Conservation (phyloP, 768 basidiomycete genomes). For the Paxillus rubicundulus region DNA sequence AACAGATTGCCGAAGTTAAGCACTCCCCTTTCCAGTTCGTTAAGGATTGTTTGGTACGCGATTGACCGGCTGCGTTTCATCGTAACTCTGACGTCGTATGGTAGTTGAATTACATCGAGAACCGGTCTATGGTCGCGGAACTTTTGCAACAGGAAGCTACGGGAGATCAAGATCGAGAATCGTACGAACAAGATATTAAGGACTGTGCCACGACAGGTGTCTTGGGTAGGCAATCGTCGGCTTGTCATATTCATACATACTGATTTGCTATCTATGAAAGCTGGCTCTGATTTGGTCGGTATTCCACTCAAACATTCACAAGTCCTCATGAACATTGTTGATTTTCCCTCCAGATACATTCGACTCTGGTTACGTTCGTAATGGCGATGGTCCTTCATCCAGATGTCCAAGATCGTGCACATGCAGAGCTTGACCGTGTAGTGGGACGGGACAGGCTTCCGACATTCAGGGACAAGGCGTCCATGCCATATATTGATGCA, state of each 20-base stretch:
- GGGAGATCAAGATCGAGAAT: background rate
- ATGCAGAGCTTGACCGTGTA: conserved; percentile 14
- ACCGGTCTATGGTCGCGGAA: conserved; percentile 23
- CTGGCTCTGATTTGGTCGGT: conserved; percentile 16
- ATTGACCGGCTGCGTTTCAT: background rate
- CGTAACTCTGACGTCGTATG: background rate
- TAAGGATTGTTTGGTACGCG: conserved; percentile 17
- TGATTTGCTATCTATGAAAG: conserved; percentile 7
- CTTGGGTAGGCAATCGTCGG: conserved; percentile 12
- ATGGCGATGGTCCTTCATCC: conserved; percentile 22
- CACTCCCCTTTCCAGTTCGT: conserved; percentile 24
- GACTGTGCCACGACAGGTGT: conserved; percentile 18
- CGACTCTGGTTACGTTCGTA: conserved; percentile 12
- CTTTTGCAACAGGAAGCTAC: conserved; percentile 5
- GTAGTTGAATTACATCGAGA: conserved; percentile 20
- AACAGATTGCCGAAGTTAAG: conserved; percentile 12
- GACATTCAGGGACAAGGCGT: conserved; percentile 13
- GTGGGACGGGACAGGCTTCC: conserved; percentile 19
- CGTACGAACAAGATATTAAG: conserved; percentile 19
- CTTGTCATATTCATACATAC: background rate
- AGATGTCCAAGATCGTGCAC: conserved; percentile 21
- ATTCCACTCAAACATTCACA: background rate
- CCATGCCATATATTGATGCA: conserved; percentile 22
- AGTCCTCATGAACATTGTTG: background rate
- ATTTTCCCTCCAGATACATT: conserved; percentile 12